Conservation (phyloP, 2,329 filamentous ascomycete species). For the Sporothrix protearum region DNA sequence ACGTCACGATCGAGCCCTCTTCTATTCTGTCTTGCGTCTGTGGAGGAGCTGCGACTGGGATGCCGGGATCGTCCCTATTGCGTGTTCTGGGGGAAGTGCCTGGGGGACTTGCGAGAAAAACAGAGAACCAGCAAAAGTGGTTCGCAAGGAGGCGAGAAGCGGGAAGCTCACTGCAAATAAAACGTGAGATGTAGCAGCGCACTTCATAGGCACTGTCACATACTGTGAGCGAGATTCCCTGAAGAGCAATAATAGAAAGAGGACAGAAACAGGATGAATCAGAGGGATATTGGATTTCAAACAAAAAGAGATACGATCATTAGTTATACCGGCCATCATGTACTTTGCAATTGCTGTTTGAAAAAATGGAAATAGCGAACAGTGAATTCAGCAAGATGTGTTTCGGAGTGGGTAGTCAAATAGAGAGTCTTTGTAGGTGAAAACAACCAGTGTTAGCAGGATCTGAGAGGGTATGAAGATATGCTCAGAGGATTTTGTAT, state of each 20-base stretch:
- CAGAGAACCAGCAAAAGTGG: background rate
- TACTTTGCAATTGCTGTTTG: background rate
- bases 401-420: no score
- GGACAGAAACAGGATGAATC: background rate
- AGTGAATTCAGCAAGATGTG: no score
- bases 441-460: no score
- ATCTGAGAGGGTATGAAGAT: background rate
- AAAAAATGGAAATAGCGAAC: no score
- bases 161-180: background rate
- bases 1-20: background rate
- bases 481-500: background rate
- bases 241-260: background rate
- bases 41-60: slow-evolving; percentile 19
- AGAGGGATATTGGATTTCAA: background rate
- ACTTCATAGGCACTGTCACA: background rate
- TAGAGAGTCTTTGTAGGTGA: no score
- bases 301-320: background rate
- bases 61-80: slow-evolving; percentile 17
- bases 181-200: slow-evolving; percentile 9
- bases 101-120: background rate
- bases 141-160: slow-evolving; percentile 9
- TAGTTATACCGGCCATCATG: background rate
- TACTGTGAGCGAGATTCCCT: background rate
- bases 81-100: slow-evolving; percentile 13
- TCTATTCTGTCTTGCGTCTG: background rate